Evolutionary conservation across 2,329 filamentous ascomycete species (phyloP), one percentile per base, ranked within the genome.

Genomic region (Pseudogymnoascus sp.): DNA sequence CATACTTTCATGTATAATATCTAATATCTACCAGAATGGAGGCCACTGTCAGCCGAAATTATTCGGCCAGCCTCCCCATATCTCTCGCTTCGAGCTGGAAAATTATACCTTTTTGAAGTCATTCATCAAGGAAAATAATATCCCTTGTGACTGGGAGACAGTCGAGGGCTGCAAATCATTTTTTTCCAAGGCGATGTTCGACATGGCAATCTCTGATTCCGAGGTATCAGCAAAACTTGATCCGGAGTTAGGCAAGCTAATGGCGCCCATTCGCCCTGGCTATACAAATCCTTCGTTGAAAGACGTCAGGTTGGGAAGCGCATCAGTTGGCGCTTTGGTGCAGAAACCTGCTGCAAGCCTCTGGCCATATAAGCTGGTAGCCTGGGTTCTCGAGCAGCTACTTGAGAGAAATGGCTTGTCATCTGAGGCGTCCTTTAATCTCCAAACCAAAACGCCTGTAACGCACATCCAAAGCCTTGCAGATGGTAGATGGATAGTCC

Each of bases 291-390:
- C 72, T 1, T 70, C 72, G 1, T 75, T 90, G 3, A 76, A 74
- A 28, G 75, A 75, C 35, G 78, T 89, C 23, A 78, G 85, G 3
- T 75, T 88, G 1, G 50, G 50, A 25, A 14, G 18, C 16, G 28
- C 50, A 33, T 56, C 50, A 5, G 71, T 80, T 6, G 90, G 86
- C 2, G 88, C 85, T 5, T 80, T 91, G 3, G 76, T 87, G 14
- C 87, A 87, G 65, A 77, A 77, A 42, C 77, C 83, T 44, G 89
- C 90, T 0, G 89, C 86, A 0, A 85, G 84, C 68, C 72, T 91
- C 53, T 92, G 89, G 89, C 91, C 91, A 0, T 96, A 95, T 74
- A 95, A 94, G 75, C 82, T 95, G 16, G 86, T 96, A 1, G 78
- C 85, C 1, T 88, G 85, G 75, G 79, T 92, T 0, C 76, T 96